Conservation (phyloP, 495 filamentous ascomycete species). For the Acidiella bohemica region DNA sequence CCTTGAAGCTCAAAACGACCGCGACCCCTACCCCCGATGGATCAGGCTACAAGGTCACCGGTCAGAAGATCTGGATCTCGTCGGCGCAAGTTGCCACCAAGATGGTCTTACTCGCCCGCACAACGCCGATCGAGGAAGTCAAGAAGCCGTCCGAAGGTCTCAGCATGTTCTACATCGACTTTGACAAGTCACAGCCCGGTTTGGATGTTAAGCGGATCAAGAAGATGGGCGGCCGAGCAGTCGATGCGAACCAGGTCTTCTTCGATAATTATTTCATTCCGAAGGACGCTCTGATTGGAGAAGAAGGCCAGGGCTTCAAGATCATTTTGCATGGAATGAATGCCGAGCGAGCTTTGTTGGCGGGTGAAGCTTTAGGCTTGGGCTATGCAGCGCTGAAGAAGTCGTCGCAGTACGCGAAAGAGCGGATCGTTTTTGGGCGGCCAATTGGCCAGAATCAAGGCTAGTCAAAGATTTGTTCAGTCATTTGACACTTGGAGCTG, state of each 20-base stretch:
- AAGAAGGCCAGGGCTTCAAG: slow-evolving; percentile 60
- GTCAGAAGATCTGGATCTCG: slow-evolving; percentile 74
- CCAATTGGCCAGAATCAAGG: slow-evolving; percentile 65
- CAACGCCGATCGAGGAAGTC: slow-evolving; percentile 51
- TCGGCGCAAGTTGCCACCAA: slow-evolving; percentile 62
- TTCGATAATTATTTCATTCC: slow-evolving; percentile 60
- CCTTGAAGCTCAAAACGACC: slow-evolving; percentile 49
- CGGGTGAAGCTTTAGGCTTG: slow-evolving; percentile 63
- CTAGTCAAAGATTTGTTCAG: no score
- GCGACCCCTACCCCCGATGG: slow-evolving; percentile 33
- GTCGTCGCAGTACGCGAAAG: slow-evolving; percentile 52
- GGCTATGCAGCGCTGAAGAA: slow-evolving; percentile 56
- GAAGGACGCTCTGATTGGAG: slow-evolving; percentile 47
- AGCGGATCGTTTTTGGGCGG: slow-evolving; percentile 55
- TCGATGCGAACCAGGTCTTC: slow-evolving; percentile 78
- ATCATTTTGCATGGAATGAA: slow-evolving; percentile 77
- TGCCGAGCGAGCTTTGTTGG: slow-evolving; percentile 62
- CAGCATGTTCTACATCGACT: slow-evolving; percentile 62
- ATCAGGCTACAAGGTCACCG: slow-evolving; percentile 47
- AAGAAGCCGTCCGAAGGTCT: slow-evolving; percentile 54
- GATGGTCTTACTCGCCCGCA: slow-evolving; percentile 68
- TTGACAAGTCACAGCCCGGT: slow-evolving; percentile 43
- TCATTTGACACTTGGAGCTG: no score
- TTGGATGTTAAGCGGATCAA: slow-evolving; percentile 56
- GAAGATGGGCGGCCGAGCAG: slow-evolving; percentile 67